phyloP scores from a whole-genome alignment of 345 rosid genomes.

The Aurinia saxatilis region DNA sequence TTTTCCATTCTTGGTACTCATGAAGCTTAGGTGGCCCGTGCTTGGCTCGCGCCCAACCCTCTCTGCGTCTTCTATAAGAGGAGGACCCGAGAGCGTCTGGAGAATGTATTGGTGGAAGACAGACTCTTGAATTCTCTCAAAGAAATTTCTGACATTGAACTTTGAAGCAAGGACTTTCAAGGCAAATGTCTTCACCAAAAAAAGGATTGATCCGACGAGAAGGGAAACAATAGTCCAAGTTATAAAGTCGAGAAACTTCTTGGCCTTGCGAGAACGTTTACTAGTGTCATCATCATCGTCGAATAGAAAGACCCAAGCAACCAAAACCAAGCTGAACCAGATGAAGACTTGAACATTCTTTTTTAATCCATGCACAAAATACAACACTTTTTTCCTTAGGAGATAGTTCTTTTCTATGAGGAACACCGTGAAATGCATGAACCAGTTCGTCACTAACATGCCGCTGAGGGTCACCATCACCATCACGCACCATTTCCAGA shows the following conservation, averaged over 20 bases:
- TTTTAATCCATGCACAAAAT: constrained; percentile 92
- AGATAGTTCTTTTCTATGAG: constrained; percentile 72
- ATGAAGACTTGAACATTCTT: constrained; percentile 70
- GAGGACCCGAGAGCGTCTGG: constrained; percentile 68
- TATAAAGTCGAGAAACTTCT: constrained; percentile 36
- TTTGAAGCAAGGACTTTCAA: constrained; percentile 75
- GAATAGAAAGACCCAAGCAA: constrained; percentile 63
- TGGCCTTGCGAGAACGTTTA: constrained; percentile 34
- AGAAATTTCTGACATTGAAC: constrained; percentile 74
- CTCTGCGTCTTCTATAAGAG: constrained; percentile 66
- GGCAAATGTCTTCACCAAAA: constrained; percentile 61
- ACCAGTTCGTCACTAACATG: constrained; percentile 61
- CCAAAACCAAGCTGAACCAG: constrained; percentile 61
- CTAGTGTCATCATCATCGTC: constrained; percentile 25
- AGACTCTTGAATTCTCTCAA: constrained; percentile 88
- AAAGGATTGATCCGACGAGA: constrained; percentile 55
- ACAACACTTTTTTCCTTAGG: constrained; percentile 66
- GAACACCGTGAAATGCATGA: constrained; percentile 67
- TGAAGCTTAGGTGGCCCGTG: constrained; percentile 45
- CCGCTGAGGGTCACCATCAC: constrained; percentile 72
- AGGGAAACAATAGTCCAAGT: constrained; percentile 60
- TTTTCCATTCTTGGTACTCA: constrained; percentile 37
- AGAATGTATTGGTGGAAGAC: constrained; percentile 76
- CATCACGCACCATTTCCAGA: constrained; percentile 86
- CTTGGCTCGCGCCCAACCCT: constrained; percentile 41